phyloP scores from a whole-genome alignment of 2,329 filamentous ascomycete genomes.

The Trichoderma sp. region DNA sequence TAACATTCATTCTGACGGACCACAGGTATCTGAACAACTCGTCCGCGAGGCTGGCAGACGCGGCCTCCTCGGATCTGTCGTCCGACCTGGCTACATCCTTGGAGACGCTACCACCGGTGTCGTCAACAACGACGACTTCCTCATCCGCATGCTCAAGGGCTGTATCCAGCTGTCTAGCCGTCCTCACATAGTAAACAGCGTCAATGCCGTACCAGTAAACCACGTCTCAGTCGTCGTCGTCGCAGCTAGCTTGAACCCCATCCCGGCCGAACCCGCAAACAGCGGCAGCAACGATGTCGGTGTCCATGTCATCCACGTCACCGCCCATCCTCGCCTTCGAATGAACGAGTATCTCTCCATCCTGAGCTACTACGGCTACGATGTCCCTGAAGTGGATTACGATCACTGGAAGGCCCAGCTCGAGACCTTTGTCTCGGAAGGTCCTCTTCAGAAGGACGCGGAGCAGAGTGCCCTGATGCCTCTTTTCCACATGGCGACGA shows the following conservation, averaged over 20 bases:
- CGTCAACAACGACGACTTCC: slow-evolving; percentile 84
- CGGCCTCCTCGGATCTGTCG: slow-evolving; percentile 72
- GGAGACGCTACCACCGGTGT: slow-evolving; percentile 71
- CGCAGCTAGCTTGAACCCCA: slow-evolving; percentile 48
- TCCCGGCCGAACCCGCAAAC: background rate
- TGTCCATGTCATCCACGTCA: slow-evolving; percentile 68
- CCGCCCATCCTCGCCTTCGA: slow-evolving; percentile 73
- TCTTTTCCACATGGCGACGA: slow-evolving; percentile 63
- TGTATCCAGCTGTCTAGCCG: slow-evolving; percentile 75
- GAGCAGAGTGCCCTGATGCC: slow-evolving; percentile 50
- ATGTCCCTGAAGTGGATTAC: slow-evolving; percentile 74
- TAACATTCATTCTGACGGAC: background rate
- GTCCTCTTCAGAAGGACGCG: slow-evolving; percentile 29
- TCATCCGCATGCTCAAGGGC: slow-evolving; percentile 83
- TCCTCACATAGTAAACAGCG: slow-evolving; percentile 79
- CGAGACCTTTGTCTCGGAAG: slow-evolving; percentile 33
- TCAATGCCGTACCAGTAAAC: slow-evolving; percentile 86
- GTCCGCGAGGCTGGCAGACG: slow-evolving; percentile 76
- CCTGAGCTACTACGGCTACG: slow-evolving; percentile 71
- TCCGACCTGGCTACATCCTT: slow-evolving; percentile 83
- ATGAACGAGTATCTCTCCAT: slow-evolving; percentile 66
- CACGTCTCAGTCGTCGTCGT: slow-evolving; percentile 73
- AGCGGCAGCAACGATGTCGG: background rate
- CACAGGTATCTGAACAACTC: slow-evolving; percentile 56
- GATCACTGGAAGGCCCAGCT: slow-evolving; percentile 35